phyloP scores from a whole-genome alignment of 2,329 filamentous ascomycete genomes.

The Fusarium liriodendri region DNA sequence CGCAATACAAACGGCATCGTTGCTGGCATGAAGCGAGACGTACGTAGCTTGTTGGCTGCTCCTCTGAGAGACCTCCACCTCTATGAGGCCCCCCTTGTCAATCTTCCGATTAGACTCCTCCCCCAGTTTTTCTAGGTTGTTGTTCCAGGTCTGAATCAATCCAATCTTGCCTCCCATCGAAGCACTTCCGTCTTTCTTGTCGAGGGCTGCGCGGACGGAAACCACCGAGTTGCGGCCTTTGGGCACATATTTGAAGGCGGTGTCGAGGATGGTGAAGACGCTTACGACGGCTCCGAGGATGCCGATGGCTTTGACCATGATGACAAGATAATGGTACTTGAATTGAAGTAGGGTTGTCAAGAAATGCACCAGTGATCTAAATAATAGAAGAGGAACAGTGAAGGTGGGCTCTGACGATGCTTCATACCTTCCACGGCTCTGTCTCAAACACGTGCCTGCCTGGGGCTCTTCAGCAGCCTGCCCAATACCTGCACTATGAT shows the following conservation, averaged over 20 bases:
- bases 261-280: neutral
- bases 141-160: neutral
- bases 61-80: neutral
- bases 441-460: neutral
- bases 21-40: neutral
- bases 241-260: neutral
- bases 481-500: neutral
- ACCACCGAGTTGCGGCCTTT: neutral
- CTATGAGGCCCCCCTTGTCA: neutral
- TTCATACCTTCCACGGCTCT: too few species aligned
- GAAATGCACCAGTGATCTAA: neutral
- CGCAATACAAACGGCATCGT: neutral
- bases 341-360: neutral
- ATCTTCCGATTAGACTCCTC: neutral
- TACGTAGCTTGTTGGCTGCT: neutral
- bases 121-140: neutral
- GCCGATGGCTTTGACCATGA: neutral
- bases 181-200: neutral
- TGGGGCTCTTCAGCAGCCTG: neutral
- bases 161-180: neutral
- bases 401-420: neutral
- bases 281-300: neutral
- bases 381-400: neutral
- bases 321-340: neutral
- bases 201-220: neutral